These are phyloP conservation scores for Microstegium vimineum DNA, from an alignment of 176 grass and related monocot genomes.

Conservation along the genomic window DNA sequence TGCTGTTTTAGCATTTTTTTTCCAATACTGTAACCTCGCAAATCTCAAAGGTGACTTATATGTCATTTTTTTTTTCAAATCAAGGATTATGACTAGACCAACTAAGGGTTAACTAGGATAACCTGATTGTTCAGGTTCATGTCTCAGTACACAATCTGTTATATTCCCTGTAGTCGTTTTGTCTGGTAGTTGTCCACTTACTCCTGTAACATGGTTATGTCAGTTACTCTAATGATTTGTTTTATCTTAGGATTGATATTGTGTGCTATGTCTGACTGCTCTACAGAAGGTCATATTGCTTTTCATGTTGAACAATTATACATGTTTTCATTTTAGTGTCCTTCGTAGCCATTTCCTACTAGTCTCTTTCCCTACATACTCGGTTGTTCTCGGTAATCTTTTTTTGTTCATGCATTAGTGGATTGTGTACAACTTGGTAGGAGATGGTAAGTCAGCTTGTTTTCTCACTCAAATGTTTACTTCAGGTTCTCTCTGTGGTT, in stretches of 20 bases:
- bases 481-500: constrained; percentile 81
- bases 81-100: not conserved
- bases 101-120: not conserved
- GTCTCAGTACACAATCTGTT: not conserved
- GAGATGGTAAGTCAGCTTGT: not conserved
- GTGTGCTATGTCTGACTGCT: not conserved
- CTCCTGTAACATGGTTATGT: not conserved
- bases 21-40: not conserved
- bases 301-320: constrained; percentile 1
- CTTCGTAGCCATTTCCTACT: not conserved
- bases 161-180: not conserved
- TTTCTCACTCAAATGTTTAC: not conserved
- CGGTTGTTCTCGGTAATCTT: not conserved
- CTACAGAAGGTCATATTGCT: not conserved
- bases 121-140: not conserved
- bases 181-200: not conserved
- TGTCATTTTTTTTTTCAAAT: not conserved
- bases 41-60: not conserved
- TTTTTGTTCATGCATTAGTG: not conserved
- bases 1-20: not conserved
- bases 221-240: not conserved
- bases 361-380: not conserved
- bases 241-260: not conserved
- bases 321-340: not conserved
- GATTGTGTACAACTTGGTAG: not conserved